Percentiles rank a stretch among this genome's conserved stretches.
These are phyloP conservation scores for Paraphaeosphaeria minitans DNA, from an alignment of 2,329 filamentous ascomycete species.

Conservation along the genomic window DNA sequence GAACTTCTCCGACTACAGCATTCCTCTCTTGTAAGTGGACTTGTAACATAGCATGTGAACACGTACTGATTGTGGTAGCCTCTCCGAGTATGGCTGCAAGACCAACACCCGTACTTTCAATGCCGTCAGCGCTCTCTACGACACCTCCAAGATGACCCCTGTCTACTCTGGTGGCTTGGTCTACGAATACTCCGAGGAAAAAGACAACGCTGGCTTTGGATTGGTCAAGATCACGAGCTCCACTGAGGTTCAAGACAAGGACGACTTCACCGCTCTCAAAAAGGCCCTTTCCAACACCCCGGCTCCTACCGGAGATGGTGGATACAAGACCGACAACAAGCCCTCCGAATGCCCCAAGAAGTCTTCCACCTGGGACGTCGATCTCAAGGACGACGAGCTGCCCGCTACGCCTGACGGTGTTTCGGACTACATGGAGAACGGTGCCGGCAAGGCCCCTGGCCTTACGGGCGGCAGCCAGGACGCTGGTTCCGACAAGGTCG, in stretches of 20 bases:
- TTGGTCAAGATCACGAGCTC: conserved; percentile 69
- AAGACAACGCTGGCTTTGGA: conserved; percentile 64
- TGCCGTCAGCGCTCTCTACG: conserved; percentile 80
- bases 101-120: conserved; percentile 80
- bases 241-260: conserved; percentile 59
- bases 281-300: conserved; percentile 55
- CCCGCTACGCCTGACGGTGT: conserved; percentile 63
- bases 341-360: conserved; percentile 60
- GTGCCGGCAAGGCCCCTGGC: conserved; percentile 63
- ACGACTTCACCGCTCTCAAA: conserved; percentile 67
- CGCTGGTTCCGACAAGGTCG: conserved; percentile 53
- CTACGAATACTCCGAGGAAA: conserved; percentile 86
- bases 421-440: conserved; percentile 61
- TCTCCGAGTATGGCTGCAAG: conserved; percentile 93
- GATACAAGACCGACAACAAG: conserved; percentile 61
- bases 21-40: conserved; percentile 73
- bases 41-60: background rate
- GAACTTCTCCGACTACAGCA: conserved; percentile 83
- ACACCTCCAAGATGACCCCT: conserved; percentile 72
- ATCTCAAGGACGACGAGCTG: conserved; percentile 52
- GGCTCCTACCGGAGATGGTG: conserved; percentile 61
- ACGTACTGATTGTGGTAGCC: conserved; percentile 48
- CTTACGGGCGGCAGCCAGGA: conserved; percentile 64
- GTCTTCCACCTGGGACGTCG: conserved; percentile 62
- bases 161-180: conserved; percentile 97